Evolutionary conservation across 1,139 yeast genomes (phyloP).

Genomic region (Geotrichum bryndzae): DNA sequence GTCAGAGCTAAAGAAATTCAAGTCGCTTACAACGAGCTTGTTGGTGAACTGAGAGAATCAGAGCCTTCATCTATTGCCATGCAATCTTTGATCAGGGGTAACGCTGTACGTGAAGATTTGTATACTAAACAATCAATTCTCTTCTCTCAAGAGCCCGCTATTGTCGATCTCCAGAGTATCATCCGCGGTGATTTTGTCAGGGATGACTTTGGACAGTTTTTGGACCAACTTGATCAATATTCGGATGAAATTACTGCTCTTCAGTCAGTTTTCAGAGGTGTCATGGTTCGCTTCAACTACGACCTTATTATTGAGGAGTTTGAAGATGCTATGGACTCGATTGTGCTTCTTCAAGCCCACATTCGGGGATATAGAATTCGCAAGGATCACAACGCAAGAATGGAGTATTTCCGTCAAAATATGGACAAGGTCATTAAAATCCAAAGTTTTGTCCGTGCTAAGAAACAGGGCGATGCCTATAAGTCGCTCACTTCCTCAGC

Average conservation of each 20-base stretch:
- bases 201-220: conserved; percentile 17
- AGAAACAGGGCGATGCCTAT: conserved; percentile 67
- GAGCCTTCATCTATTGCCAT: conserved; percentile 26
- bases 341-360: conserved; percentile 47
- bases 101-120: conserved; percentile 4
- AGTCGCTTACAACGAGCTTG: conserved; percentile 49
- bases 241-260: conserved; percentile 38
- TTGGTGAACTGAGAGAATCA: conserved; percentile 6
- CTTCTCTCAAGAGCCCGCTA: conserved; percentile 7
- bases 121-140: not conserved
- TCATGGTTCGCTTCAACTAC: conserved; percentile 46
- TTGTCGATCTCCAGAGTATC: conserved; percentile 25
- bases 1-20: conserved; percentile 64
- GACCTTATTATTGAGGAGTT: conserved; percentile 50
- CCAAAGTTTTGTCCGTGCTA: conserved; percentile 68
- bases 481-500: conserved; percentile 58
- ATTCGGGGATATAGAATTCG: conserved; percentile 46
- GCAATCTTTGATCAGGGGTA: conserved; percentile 51
- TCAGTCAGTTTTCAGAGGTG: conserved; percentile 42
- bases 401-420: conserved; percentile 51
- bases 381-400: conserved; percentile 37
- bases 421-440: conserved; percentile 56
- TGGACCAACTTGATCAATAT: conserved; percentile 25
- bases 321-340: conserved; percentile 39
- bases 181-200: conserved; percentile 31